phyloP scores from a whole-genome alignment of 129 eudicot species.

The Ambrosia trifida region DNA sequence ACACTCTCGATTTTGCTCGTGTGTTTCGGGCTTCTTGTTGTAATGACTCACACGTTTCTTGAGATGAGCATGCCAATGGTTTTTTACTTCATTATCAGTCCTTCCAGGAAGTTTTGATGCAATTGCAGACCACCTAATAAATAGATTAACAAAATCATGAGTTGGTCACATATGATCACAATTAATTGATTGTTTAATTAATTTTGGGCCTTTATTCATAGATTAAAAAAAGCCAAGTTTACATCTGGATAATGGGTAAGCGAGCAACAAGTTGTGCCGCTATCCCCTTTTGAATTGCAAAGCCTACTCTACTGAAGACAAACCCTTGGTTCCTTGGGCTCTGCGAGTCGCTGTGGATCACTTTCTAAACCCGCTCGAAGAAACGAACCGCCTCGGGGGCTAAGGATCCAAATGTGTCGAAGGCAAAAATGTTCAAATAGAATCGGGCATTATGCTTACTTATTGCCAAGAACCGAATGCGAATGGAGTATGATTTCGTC shows the following conservation, averaged over 20 bases:
- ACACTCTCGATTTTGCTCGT: background rate
- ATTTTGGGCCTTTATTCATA: too few species aligned
- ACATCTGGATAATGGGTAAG: too few species aligned
- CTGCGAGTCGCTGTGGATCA: too few species aligned
- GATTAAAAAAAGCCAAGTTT: too few species aligned
- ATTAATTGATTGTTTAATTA: background rate
- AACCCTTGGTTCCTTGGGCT: too few species aligned
- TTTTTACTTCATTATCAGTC: constrained; percentile 1
- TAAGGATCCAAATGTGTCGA: too few species aligned
- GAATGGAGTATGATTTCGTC: background rate
- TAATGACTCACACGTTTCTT: background rate
- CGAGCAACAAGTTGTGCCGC: too few species aligned
- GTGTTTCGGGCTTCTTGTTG: constrained; percentile 2
- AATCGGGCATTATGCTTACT: background rate
- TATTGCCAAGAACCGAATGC: constrained; percentile 9
- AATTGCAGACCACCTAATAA: constrained; percentile 6
- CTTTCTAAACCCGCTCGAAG: too few species aligned
- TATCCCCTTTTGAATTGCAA: too few species aligned
- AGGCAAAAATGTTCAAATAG: background rate
- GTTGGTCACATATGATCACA: background rate
- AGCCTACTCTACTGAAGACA: too few species aligned
- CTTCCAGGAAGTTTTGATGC: constrained; percentile 15
- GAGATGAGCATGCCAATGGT: constrained; percentile 10
- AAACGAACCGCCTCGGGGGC: too few species aligned
- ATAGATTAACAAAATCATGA: background rate